Evolutionary conservation across 495 filamentous ascomycete genomes (phyloP).

Genomic region (Bryoglossum gracile): DNA sequence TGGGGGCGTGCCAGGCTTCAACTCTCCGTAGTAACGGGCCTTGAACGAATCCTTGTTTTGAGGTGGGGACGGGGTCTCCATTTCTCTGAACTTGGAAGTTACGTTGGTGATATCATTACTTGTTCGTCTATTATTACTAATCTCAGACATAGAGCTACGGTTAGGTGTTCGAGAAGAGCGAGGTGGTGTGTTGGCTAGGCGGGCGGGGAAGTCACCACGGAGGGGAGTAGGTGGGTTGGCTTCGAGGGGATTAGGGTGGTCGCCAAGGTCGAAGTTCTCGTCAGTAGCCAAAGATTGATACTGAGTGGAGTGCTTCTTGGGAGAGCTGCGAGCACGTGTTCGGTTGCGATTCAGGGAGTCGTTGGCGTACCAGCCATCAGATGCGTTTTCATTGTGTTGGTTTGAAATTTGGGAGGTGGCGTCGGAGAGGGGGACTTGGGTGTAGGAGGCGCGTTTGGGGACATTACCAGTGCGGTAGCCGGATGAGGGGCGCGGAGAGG

Average conservation of each 20-base stretch:
- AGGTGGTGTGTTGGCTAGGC: not conserved
- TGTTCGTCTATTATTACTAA: constrained; percentile 26
- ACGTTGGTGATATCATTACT: constrained; percentile 30
- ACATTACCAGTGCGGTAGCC: constrained; percentile 26
- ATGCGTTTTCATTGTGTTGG: not conserved
- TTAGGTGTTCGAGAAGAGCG: constrained; percentile 27
- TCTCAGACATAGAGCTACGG: constrained; percentile 38
- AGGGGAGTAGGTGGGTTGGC: constrained; percentile 32
- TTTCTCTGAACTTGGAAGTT: constrained; percentile 1
- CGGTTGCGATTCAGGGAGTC: constrained; percentile 45
- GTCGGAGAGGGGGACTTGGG: constrained; percentile 21
- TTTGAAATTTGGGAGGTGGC: not conserved
- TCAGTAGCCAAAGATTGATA: constrained; percentile 42
- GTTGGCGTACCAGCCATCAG: constrained; percentile 49
- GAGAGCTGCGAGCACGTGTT: constrained; percentile 39
- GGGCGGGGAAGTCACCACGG: no score
- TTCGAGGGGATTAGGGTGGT: constrained; percentile 39
- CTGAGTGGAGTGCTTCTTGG: constrained; percentile 32
- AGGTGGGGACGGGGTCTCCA: not conserved
- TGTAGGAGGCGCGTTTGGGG: constrained; percentile 30
- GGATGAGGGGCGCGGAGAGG: no score
- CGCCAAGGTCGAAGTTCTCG: constrained; percentile 11
- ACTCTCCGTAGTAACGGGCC: constrained; percentile 43
- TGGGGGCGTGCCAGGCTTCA: constrained; percentile 40
- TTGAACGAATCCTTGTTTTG: constrained; percentile 27